A percentile compares a stretch with the other conserved stretches of the same genome.
Evolutionary conservation across 2,329 filamentous ascomycete species (phyloP).

Genomic region (Pleurostoma richardsiae): DNA sequence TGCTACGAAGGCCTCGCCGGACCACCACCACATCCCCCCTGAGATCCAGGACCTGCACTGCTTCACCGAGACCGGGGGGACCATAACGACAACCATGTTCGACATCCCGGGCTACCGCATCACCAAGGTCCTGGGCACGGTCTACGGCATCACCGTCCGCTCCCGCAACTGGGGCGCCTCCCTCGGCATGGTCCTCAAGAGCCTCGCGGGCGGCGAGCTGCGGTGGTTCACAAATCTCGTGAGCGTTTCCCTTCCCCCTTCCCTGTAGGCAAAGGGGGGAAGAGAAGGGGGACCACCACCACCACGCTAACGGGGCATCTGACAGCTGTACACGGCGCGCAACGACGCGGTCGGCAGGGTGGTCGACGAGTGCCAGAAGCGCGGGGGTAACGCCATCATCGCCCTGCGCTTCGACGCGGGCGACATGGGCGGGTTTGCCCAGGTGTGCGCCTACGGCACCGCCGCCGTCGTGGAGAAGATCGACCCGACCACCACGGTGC

Average conservation of each 20-base stretch:
- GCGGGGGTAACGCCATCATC: conserved; percentile 57
- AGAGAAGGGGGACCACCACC: no score
- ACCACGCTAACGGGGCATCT: no score
- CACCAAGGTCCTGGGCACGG: conserved; percentile 50
- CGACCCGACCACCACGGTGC: conserved; percentile 19
- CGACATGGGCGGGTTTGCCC: conserved; percentile 49
- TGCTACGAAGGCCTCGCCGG: neutral
- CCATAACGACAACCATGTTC: conserved; percentile 60
- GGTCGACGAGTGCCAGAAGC: conserved; percentile 50
- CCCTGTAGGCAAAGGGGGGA: neutral
- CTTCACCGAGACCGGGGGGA: conserved; percentile 56
- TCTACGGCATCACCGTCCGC: conserved; percentile 32
- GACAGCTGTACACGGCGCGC: conserved; percentile 47
- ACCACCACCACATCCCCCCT: neutral
- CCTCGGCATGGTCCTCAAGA: conserved; percentile 51
- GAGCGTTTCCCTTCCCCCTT: conserved; percentile 2
- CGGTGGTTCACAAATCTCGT: conserved; percentile 52
- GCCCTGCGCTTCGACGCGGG: conserved; percentile 53
- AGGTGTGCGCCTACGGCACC: conserved; percentile 57
- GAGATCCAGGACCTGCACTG: conserved; percentile 39
- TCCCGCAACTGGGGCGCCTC: conserved; percentile 54
- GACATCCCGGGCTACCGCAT: conserved; percentile 54
- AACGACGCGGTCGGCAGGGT: conserved; percentile 53
- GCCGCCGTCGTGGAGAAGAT: conserved; percentile 53
- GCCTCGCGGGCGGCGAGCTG: conserved; percentile 54